These are phyloP conservation scores for Botrytis medusae DNA, from an alignment of 2,329 filamentous ascomycete genomes.

Conservation along the genomic window DNA sequence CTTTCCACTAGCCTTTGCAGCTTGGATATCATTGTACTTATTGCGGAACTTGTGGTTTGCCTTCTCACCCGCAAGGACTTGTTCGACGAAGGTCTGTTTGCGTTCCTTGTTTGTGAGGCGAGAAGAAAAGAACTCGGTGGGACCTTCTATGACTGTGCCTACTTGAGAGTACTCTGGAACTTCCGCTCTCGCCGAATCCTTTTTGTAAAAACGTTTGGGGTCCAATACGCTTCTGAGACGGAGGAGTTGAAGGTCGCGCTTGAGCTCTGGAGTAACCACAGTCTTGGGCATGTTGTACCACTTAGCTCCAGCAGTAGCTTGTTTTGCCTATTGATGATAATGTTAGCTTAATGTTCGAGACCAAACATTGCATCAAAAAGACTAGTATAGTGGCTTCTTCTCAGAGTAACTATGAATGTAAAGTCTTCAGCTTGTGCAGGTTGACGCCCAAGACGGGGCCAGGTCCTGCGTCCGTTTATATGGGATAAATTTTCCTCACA, in stretches of 20 bases:
- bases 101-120: slow-evolving; percentile 84
- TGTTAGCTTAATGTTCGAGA: slow-evolving; percentile 29
- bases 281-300: slow-evolving; percentile 92
- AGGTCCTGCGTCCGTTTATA: slow-evolving; percentile 69
- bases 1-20: slow-evolving; percentile 80
- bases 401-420: slow-evolving; percentile 72
- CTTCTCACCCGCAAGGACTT: slow-evolving; percentile 70
- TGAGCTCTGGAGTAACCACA: slow-evolving; percentile 78
- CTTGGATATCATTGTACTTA: slow-evolving; percentile 86
- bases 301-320: slow-evolving; percentile 69
- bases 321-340: slow-evolving; percentile 39
- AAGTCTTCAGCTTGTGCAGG: slow-evolving; percentile 65
- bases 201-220: slow-evolving; percentile 65
- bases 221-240: slow-evolving; percentile 88
- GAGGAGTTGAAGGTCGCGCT: slow-evolving; percentile 84
- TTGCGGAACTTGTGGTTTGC: slow-evolving; percentile 72
- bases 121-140: slow-evolving; percentile 81
- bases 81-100: slow-evolving; percentile 83
- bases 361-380: slow-evolving; percentile 23
- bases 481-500: slow-evolving; percentile 78
- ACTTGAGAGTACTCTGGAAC: slow-evolving; percentile 81
- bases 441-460: slow-evolving; percentile 77
- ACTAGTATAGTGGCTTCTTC: slow-evolving; percentile 31
- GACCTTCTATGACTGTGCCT: slow-evolving; percentile 83
- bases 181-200: slow-evolving; percentile 66